Conservation (phyloP, 2,329 filamentous ascomycete genomes). For the Zasmidium cellare region DNA sequence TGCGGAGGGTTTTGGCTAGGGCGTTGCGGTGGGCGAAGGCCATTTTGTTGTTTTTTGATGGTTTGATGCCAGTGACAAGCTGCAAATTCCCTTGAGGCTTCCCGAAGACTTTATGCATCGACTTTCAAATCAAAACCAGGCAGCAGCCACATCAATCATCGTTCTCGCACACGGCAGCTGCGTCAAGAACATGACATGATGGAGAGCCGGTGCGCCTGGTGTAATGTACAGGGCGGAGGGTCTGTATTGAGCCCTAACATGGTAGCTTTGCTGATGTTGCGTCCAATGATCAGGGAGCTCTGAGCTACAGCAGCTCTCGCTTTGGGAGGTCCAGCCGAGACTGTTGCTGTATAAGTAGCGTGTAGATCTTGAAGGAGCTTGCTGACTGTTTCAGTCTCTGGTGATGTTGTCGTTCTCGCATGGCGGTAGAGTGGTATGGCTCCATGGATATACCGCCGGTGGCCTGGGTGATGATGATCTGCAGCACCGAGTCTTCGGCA, state of each 20-base stretch:
- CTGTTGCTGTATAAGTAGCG: neutral
- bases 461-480: too few relatives aligned
- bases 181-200: neutral
- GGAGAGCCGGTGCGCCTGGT: neutral
- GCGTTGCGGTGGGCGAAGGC: slow-evolving; percentile 11
- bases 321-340: neutral
- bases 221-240: neutral
- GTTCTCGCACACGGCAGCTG: neutral
- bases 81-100: too few relatives aligned
- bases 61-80: neutral
- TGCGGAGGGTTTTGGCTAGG: slow-evolving; percentile 13
- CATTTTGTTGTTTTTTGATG: slow-evolving; percentile 1
- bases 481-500: too few relatives aligned
- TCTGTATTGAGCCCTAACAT: neutral
- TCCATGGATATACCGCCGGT: too few relatives aligned
- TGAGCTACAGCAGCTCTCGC: neutral
- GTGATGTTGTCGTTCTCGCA: neutral
- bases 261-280: neutral
- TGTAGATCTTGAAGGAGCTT: neutral
- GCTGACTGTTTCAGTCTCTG: neutral
- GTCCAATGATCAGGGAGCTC: neutral
- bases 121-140: neutral
- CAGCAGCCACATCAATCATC: too few relatives aligned
- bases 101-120: too few relatives aligned
- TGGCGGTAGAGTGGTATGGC: too few relatives aligned